Conservation (phyloP, 1,284 basidiomycete genomes). For the Ceratobasidium sp. region DNA sequence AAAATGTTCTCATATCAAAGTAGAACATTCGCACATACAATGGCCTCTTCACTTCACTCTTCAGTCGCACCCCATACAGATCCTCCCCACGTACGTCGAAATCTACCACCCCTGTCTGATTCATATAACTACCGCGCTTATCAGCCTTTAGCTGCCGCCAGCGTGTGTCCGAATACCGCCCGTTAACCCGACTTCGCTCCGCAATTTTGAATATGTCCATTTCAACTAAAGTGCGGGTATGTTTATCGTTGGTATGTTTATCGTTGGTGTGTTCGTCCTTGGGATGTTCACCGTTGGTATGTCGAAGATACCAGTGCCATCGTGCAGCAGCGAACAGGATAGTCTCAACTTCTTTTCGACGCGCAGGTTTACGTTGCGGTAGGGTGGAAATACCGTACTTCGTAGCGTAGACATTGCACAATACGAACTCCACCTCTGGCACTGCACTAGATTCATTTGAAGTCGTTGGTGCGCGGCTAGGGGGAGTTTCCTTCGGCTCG, state of each 20-base stretch:
- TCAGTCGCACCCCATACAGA: conserved; percentile 52
- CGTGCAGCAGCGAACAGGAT: conserved; percentile 31
- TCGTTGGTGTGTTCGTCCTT: conserved; percentile 49
- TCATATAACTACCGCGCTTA: conserved; percentile 22
- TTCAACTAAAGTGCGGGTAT: conserved; percentile 39
- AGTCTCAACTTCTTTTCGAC: conserved; percentile 11
- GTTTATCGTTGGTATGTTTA: conserved; percentile 39
- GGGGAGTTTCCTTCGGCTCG: neutral
- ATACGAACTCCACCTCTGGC: conserved; percentile 5
- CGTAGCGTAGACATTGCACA: neutral
- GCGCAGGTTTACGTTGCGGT: conserved; percentile 9
- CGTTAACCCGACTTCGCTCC: no score
- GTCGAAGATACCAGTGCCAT: conserved; percentile 51
- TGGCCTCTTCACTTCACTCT: conserved; percentile 53
- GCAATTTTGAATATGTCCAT: conserved; percentile 21
- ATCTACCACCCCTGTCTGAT: conserved; percentile 51
- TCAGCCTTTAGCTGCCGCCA: no score
- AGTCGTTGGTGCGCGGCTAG: neutral
- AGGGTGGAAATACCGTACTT: conserved; percentile 6
- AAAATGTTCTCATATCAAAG: conserved; percentile 56
- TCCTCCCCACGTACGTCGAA: conserved; percentile 49
- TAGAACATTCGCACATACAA: conserved; percentile 59
- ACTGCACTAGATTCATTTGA: neutral
- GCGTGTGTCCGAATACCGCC: no score
- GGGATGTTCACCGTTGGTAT: conserved; percentile 50